Percentiles rank a stretch among this genome's conserved stretches.
phyloP scores from a whole-genome alignment of 352 stramenopile genomes.

The Phytophthora podocarpi region DNA sequence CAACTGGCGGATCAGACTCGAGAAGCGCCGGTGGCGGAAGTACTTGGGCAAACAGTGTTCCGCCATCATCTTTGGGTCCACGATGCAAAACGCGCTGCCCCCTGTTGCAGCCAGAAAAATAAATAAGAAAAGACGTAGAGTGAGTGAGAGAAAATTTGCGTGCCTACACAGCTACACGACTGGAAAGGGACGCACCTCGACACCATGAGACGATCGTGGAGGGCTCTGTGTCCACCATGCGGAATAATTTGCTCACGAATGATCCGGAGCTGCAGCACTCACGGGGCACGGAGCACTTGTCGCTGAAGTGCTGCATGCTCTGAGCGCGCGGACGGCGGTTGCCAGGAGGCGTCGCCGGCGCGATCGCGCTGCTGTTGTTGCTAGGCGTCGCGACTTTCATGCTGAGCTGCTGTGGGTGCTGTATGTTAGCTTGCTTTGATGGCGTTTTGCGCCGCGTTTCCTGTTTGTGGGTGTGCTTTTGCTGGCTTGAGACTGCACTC shows the following conservation, averaged over 20 bases:
- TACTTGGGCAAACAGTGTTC: slow-evolving; percentile 91
- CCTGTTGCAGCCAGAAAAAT: slow-evolving; percentile 44
- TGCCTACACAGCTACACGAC: too few species aligned
- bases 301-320: slow-evolving; percentile 56
- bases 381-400: slow-evolving; percentile 36
- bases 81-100: slow-evolving; percentile 90
- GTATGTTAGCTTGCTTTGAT: slow-evolving; percentile 6
- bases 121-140: not conserved
- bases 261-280: slow-evolving; percentile 73
- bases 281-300: slow-evolving; percentile 32
- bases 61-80: slow-evolving; percentile 89
- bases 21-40: slow-evolving; percentile 90
- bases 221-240: slow-evolving; percentile 85
- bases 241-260: slow-evolving; percentile 87
- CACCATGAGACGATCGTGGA: slow-evolving; percentile 86
- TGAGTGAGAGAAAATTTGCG: too few species aligned
- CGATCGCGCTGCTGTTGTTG: not conserved
- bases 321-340: slow-evolving; percentile 52
- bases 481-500: slow-evolving; percentile 16
- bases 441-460: slow-evolving; percentile 10
- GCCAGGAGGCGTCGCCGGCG: not conserved
- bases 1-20: slow-evolving; percentile 89
- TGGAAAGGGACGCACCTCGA: slow-evolving; percentile 56
- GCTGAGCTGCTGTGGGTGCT: slow-evolving; percentile 9
- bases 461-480: not conserved